Conservation (phyloP, 495 filamentous ascomycete genomes). For the Apodospora peruviana region DNA sequence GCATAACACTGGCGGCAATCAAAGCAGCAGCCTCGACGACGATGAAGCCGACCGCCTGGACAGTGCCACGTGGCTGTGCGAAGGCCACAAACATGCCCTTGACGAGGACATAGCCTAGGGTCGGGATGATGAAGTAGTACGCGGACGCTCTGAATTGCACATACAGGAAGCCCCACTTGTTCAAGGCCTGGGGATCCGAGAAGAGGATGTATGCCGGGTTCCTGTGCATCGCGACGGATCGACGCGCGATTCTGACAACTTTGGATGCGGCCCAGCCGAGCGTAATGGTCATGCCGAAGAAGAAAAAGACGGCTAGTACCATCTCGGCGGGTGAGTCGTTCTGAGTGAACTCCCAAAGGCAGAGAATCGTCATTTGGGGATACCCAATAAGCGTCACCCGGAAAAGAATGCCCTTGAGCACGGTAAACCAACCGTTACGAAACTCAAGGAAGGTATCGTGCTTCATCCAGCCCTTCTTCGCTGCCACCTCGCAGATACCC, state of each 20-base stretch:
- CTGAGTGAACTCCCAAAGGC: constrained; percentile 90
- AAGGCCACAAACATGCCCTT: constrained; percentile 92
- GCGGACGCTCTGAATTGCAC: constrained; percentile 95
- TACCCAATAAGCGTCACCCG: constrained; percentile 90
- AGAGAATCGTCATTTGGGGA: constrained; percentile 88
- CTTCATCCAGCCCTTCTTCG: constrained; percentile 75
- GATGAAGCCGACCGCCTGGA: constrained; percentile 79
- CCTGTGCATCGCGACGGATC: constrained; percentile 88
- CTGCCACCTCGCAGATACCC: constrained; percentile 65
- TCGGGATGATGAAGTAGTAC: constrained; percentile 93
- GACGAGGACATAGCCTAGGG: constrained; percentile 70
- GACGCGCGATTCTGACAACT: constrained; percentile 82
- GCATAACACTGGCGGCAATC: constrained; percentile 71
- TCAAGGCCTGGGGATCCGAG: constrained; percentile 86
- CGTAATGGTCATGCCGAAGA: constrained; percentile 76
- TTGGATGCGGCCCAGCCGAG: constrained; percentile 86
- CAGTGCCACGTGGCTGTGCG: constrained; percentile 62
- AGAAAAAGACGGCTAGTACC: constrained; percentile 83
- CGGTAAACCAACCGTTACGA: constrained; percentile 71
- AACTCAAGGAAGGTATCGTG: constrained; percentile 89
- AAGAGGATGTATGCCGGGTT: constrained; percentile 98
- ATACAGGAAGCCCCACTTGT: constrained; percentile 99
- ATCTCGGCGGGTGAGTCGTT: constrained; percentile 83
- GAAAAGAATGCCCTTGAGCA: constrained; percentile 74
- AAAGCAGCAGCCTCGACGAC: constrained; percentile 79